A percentile compares a stretch with the other conserved stretches of the same genome.
Conservation (phyloP, 1,284 basidiomycete species). For the Trichosporon inkin region DNA sequence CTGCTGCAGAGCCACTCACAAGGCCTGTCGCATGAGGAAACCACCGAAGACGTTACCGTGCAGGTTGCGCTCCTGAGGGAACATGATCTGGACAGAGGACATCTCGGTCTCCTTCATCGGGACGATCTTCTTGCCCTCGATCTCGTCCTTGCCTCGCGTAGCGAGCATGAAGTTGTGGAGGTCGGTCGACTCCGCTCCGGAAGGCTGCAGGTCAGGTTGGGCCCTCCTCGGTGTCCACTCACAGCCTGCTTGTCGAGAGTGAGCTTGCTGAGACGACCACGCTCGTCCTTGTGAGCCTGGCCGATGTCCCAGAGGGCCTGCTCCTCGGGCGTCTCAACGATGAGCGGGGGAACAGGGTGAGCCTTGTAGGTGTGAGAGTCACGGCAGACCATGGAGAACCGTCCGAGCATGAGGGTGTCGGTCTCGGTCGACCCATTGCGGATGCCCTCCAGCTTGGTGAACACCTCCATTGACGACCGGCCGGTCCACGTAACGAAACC, state of each 20-base stretch:
- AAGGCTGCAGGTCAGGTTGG: conserved; percentile 51
- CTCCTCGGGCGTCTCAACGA: conserved; percentile 62
- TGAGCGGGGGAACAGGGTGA: conserved; percentile 62
- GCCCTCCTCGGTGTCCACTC: conserved; percentile 5
- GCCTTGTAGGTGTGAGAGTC: conserved; percentile 65
- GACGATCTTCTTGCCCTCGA: conserved; percentile 41
- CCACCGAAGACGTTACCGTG: conserved; percentile 78
- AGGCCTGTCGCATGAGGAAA: conserved; percentile 61
- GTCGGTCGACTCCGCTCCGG: conserved; percentile 61
- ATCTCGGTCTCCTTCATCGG: conserved; percentile 45
- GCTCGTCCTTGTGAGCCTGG: conserved; percentile 60
- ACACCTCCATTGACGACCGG: conserved; percentile 71
- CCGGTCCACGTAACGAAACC: conserved; percentile 78
- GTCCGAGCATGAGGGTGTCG: conserved; percentile 57
- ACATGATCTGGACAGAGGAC: conserved; percentile 58
- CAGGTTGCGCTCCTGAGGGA: conserved; percentile 77
- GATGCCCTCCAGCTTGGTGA: conserved; percentile 71
- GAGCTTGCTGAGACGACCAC: conserved; percentile 56
- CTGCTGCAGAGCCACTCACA: not conserved
- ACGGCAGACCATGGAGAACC: conserved; percentile 78
- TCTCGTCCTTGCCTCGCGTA: conserved; percentile 37
- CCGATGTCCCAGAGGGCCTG: conserved; percentile 62
- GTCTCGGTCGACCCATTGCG: conserved; percentile 53
- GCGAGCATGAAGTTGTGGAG: conserved; percentile 66
- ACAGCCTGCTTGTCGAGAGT: conserved; percentile 64